Evolutionary conservation across 2,329 filamentous ascomycete species (phyloP).

Genomic region (Bimuria novae-zelandiae): DNA sequence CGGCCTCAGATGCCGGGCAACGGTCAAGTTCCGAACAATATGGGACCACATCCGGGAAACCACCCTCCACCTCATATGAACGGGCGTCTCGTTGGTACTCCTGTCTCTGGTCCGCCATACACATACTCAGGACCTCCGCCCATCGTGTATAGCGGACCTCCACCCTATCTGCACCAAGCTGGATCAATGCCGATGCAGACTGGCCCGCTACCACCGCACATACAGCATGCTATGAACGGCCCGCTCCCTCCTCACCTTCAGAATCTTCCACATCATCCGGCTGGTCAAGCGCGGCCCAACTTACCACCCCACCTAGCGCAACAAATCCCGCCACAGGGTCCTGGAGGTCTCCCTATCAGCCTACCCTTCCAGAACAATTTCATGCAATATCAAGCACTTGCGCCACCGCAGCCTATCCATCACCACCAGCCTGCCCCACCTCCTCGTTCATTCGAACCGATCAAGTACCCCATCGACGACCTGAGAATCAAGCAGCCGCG

Average conservation of each 20-base stretch:
- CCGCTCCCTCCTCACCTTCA: constrained; percentile 7
- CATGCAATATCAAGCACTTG: constrained; percentile 49
- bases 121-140: not conserved
- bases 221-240: not conserved
- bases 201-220: constrained; percentile 11
- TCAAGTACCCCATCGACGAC: constrained; percentile 97
- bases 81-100: not conserved
- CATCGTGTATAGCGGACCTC: not conserved
- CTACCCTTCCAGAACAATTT: constrained; percentile 42
- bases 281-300: constrained; percentile 8
- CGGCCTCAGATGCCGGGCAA: not conserved
- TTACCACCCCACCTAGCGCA: constrained; percentile 30
- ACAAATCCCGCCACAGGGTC: constrained; percentile 22
- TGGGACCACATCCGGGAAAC: not conserved
- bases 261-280: constrained; percentile 13
- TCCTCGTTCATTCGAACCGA: constrained; percentile 54
- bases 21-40: not conserved
- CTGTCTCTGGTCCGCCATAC: not conserved
- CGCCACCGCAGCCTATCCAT: constrained; percentile 5
- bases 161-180: not conserved
- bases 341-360: constrained; percentile 24
- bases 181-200: not conserved
- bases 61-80: not conserved
- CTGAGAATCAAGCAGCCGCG: constrained; percentile 74
- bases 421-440: constrained; percentile 49